phyloP scores from a whole-genome alignment of 805 yeast genomes.

The Candida hungchunana region DNA sequence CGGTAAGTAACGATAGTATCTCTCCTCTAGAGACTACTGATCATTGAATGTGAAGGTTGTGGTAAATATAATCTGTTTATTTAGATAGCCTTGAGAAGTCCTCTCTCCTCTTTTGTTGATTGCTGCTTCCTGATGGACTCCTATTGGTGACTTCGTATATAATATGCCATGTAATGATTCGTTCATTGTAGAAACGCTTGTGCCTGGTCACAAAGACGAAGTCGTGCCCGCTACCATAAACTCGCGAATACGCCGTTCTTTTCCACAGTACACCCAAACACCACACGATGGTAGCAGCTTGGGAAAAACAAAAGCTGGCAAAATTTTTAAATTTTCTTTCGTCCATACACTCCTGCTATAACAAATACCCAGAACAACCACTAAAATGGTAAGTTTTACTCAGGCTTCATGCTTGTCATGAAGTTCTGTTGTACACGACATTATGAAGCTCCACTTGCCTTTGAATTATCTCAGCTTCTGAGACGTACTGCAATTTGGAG shows the following conservation, averaged over 20 bases:
- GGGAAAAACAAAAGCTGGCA: no score
- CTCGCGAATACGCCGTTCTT: no score
- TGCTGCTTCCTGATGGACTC: no score
- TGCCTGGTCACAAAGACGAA: no score
- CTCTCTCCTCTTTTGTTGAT: no score
- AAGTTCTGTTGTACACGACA: constrained; percentile 10
- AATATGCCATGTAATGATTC: no score
- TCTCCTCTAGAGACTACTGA: constrained; percentile 27
- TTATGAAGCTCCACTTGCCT: constrained; percentile 31
- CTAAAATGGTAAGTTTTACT: constrained; percentile 9
- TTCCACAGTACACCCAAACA: no score
- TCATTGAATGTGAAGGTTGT: constrained; percentile 24
- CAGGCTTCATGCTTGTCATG: not conserved
- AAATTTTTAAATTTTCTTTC: not conserved
- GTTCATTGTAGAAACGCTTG: no score
- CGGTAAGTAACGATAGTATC: constrained; percentile 26
- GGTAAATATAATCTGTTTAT: not conserved
- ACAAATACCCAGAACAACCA: not conserved
- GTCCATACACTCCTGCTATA: not conserved
- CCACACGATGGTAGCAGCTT: no score
- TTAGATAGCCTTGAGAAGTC: no score
- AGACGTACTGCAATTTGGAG: constrained; percentile 16
- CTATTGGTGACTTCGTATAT: no score
- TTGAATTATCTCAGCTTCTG: constrained; percentile 8
- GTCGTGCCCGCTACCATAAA: no score